Conservation (phyloP, 139 green algal genomes). For the Raphidocelis subcapitata region DNA sequence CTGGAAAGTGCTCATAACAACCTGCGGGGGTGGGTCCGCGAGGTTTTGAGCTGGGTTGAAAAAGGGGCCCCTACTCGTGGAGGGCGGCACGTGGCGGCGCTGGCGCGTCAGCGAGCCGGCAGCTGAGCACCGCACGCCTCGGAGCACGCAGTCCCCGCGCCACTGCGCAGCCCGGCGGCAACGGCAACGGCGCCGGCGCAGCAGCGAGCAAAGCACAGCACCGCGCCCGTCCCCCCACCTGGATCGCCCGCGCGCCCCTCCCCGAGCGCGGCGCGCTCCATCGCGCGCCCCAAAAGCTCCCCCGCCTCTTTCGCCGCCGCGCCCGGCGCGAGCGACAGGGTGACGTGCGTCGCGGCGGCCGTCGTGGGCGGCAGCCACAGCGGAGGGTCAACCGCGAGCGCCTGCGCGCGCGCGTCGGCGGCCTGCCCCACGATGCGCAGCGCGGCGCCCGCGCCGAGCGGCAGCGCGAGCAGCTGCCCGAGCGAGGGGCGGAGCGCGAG, state of each 20-base stretch:
- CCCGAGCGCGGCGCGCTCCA: background rate
- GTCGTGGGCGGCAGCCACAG: slow-evolving; percentile 17
- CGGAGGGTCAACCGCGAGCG: slow-evolving; percentile 2
- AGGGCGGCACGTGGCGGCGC: no score
- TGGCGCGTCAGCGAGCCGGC: no score
- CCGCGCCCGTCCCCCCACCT: background rate
- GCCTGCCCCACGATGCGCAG: background rate
- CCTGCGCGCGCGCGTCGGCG: slow-evolving; percentile 14
- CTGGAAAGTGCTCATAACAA: slow-evolving; percentile 5
- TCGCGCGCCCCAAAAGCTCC: background rate
- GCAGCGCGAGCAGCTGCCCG: slow-evolving; percentile 10
- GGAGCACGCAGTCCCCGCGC: background rate
- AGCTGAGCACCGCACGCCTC: background rate
- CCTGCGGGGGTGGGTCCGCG: background rate
- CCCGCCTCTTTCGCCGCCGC: slow-evolving; percentile 4
- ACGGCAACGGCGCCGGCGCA: no score
- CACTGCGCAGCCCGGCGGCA: background rate
- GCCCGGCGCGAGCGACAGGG: slow-evolving; percentile 12
- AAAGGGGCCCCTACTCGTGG: no score
- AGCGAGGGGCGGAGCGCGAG: slow-evolving; percentile 9
- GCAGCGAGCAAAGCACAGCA: no score
- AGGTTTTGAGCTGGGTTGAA: no score
- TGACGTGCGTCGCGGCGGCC: slow-evolving; percentile 5
- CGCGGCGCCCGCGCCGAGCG: slow-evolving; percentile 10
- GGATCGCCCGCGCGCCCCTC: background rate